Evolutionary conservation across 305 asterid genomes (phyloP).

Genomic region (Caryopteris hybrid): DNA sequence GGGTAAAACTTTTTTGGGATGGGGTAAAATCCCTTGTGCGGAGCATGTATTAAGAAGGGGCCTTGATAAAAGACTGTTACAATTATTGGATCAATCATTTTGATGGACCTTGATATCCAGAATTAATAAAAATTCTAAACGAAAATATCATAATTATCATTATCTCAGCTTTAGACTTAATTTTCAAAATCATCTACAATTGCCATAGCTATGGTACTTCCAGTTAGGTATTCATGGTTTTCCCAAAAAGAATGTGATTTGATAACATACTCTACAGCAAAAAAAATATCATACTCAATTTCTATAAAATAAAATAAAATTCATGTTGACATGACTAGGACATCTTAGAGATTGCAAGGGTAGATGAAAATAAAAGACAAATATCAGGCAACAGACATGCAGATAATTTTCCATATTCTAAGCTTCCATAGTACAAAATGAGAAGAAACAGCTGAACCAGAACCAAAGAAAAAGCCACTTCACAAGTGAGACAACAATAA

Average conservation of each 20-base stretch:
- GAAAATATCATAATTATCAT: too few species aligned
- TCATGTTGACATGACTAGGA: not conserved
- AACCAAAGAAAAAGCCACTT: not conserved
- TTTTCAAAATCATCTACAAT: not conserved
- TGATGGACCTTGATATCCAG: not conserved
- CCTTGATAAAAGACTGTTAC: not conserved
- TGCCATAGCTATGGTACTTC: not conserved
- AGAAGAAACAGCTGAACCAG: not conserved
- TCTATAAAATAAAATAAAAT: not conserved
- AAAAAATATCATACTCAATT: not conserved
- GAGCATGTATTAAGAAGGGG: not conserved
- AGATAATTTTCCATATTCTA: not conserved
- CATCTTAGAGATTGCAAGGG: not conserved
- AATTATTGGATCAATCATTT: not conserved
- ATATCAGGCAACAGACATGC: not conserved
- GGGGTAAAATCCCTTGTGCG: not conserved
- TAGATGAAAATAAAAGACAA: not conserved
- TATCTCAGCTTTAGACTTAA: not conserved
- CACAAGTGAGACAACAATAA: constrained; percentile 6
- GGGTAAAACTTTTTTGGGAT: not conserved
- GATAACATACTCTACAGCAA: not conserved
- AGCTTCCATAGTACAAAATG: not conserved
- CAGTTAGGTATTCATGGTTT: constrained; percentile 6
- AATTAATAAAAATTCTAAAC: not conserved
- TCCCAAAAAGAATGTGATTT: not conserved